phyloP scores from a whole-genome alignment of 768 basidiomycete species.

The Suillus variegatus region DNA sequence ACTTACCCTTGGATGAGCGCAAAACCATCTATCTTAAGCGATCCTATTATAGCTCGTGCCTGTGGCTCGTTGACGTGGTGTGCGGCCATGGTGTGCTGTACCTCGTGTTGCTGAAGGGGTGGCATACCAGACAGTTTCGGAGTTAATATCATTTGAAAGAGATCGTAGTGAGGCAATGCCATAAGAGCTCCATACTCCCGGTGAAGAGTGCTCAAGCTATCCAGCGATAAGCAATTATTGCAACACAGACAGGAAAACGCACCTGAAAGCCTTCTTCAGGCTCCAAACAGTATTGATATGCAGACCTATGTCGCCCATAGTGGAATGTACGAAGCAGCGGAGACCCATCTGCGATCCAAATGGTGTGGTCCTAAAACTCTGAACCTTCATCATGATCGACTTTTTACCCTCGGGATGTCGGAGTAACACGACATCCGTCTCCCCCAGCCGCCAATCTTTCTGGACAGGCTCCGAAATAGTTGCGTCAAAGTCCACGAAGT shows the following conservation, averaged over 20 bases:
- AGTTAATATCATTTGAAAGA: conserved; percentile 66
- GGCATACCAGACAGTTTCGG: conserved; percentile 58
- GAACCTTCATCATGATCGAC: conserved; percentile 72
- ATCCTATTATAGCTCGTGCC: conserved; percentile 81
- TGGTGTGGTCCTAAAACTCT: conserved; percentile 42
- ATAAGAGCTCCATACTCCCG: conserved; percentile 90
- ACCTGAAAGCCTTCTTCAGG: conserved; percentile 84
- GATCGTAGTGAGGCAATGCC: conserved; percentile 81
- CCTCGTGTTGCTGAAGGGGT: conserved; percentile 46
- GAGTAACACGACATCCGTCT: conserved; percentile 86
- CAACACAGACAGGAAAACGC: conserved; percentile 5
- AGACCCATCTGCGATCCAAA: conserved; percentile 58
- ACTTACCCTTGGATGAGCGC: conserved; percentile 91
- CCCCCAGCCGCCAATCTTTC: conserved; percentile 74
- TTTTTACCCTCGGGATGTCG: conserved; percentile 54
- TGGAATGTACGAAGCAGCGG: conserved; percentile 48
- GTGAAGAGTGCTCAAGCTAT: conserved; percentile 85
- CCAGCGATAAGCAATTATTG: conserved; percentile 7
- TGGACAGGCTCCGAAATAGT: conserved; percentile 57
- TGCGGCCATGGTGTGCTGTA: conserved; percentile 64
- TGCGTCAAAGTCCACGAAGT: conserved; percentile 81
- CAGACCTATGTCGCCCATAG: conserved; percentile 58
- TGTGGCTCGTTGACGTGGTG: conserved; percentile 92
- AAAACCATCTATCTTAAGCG: conserved; percentile 75
- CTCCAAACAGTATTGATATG: conserved; percentile 69